Evolutionary conservation across 2,329 filamentous ascomycete genomes (phyloP), one percentile per base, ranked within the genome.

Genomic region (Aspergillus fischeri): DNA sequence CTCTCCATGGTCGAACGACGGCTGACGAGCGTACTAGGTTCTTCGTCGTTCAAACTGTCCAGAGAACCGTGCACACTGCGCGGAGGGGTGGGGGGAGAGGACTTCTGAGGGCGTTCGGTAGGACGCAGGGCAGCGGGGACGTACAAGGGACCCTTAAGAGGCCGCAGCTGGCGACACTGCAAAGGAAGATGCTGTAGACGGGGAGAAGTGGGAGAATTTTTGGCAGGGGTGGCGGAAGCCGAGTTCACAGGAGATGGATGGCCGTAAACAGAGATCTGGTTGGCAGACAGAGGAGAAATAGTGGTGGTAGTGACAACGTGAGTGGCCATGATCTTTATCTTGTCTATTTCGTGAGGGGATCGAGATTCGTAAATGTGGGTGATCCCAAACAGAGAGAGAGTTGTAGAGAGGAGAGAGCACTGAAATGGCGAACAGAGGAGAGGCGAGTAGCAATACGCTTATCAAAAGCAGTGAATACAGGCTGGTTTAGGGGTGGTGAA

Each of bases 51-150:
- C 47, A 77, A 59, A 56, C 75, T 77, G 61, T 83, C 80, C 61
- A 83, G 78, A 58, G 81, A 83, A 65, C 78, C 80, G 64, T 82
- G 80, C 32, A 81, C 77, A 63, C 83, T 84, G 59, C 78, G 77
- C 1, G 82, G 78, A 20, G 79, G 79, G 6, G 78, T 81, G 55
- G 73, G 75, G 55, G 78, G 71, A 63, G 77, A 75, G 1, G 73
- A 62, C 53, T 72, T 77, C 51, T 72, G 69, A 14, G 80, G 78
- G 56, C 79, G 77, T 70, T 86, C 81, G 29, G 84, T 86, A 53
- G 82, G 84, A 54, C 85, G 79, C 60, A 87, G 74, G 7, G 81
- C 85, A 10, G 85, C 85, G 25, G 85, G 85, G 24, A 86, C 81
- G 67, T 87, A 87, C 52, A 86, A 77, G 32, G 85, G 84, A 24